These are phyloP conservation scores for Xanthoparmelia taractica DNA, from an alignment of 495 filamentous ascomycete species.

Conservation along the genomic window DNA sequence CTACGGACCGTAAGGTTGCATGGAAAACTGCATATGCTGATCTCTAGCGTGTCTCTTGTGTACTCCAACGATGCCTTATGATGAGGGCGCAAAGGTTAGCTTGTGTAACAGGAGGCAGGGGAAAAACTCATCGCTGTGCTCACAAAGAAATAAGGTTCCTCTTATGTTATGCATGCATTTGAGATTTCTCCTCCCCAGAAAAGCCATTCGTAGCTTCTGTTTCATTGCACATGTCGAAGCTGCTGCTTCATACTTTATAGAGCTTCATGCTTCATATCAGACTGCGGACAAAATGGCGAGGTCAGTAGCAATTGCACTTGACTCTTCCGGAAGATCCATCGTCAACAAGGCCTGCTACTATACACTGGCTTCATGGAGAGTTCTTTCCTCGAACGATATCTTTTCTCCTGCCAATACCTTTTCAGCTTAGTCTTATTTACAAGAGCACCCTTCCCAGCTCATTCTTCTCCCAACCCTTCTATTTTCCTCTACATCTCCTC, in stretches of 20 bases:
- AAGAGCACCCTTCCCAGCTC: constrained; percentile 21
- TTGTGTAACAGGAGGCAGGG: neutral
- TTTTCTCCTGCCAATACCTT: constrained; percentile 20
- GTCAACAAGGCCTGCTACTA: neutral
- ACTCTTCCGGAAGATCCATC: neutral
- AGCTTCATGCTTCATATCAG: neutral
- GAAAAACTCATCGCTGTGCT: neutral
- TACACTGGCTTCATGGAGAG: constrained; percentile 2
- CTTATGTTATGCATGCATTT: constrained; percentile 9
- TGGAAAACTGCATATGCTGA: neutral
- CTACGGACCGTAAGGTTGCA: neutral
- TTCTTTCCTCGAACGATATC: constrained; percentile 17
- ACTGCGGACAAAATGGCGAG: neutral
- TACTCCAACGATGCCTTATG: neutral
- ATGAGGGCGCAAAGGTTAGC: neutral
- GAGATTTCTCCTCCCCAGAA: constrained; percentile 2
- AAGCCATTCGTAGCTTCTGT: neutral
- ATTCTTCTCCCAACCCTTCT: constrained; percentile 23
- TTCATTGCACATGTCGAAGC: neutral
- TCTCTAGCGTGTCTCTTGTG: neutral
- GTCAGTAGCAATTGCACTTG: neutral
- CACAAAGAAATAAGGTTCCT: neutral
- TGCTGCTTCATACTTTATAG: neutral
- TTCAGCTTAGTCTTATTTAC: constrained; percentile 23
- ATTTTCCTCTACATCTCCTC: constrained; percentile 27